Base-by-base conservation (phyloP, 1,139 yeast genomes). In the Debaryomyces nepalensis region DNA sequence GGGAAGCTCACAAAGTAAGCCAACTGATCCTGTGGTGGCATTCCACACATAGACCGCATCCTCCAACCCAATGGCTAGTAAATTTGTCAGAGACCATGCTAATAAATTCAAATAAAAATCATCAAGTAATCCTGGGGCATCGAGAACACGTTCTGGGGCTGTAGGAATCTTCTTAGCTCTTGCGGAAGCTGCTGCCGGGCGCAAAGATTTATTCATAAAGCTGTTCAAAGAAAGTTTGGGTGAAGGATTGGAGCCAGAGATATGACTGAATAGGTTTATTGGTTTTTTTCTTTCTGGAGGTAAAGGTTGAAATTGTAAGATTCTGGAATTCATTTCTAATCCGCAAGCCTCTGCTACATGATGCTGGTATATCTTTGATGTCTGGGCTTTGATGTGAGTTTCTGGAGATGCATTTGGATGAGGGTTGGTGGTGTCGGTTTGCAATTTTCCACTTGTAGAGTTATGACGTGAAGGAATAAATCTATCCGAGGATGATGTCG, bases 271-370 rank as follows among this genome's bases (percentile, higher is more conserved):
- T 44, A 84, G 65, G 52, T 77, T 79, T 24, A 81, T 66, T 5
- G 87, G 82, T 42, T 73, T 73, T 42, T 76, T 73, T 16, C 87
- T 69, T 53, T 82, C 88, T 2, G 98, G 98, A 8, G 97, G 93
- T 31, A 78, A 71, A 14, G 96, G 96, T 63, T 88, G 88, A 63
- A 87, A 93, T 55, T 89, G 91, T 46, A 93, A 70, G 33, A 93
- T 88, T 48, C 97, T 75, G 45, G 89, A 86, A 51, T 89, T 86
- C 59, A 89, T 80, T 43, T 87, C 87, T 42, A 91, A 73, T 0
- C 98, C 98, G 61, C 97, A 90, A 0, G 97, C 97, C 61, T 87
- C 88, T 0, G 98, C 98, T 7, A 91, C 96, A 38, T 89, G 85
- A 53, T 84, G 82, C 61, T 87, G 87, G 61, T 89, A 89, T 4